These are phyloP conservation scores for Stenogyne calaminthoides DNA, from an alignment of 305 asterid genomes.

Conservation along the genomic window DNA sequence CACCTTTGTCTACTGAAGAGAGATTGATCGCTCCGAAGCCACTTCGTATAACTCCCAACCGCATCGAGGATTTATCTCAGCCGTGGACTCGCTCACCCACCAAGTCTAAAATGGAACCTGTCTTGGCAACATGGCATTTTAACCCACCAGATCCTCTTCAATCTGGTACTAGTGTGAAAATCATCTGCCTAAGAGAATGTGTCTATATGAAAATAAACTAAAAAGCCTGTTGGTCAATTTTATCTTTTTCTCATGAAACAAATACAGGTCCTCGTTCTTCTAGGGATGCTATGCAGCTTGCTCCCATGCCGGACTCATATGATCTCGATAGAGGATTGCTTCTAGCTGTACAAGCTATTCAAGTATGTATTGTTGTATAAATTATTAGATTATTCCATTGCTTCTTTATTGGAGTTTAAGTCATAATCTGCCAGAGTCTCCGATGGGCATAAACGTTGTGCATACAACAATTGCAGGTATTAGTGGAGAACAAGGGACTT, in stretches of 20 bases:
- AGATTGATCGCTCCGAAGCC: slow-evolving; percentile 83
- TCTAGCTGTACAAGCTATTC: slow-evolving; percentile 96
- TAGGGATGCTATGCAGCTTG: slow-evolving; percentile 74
- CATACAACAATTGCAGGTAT: slow-evolving; percentile 62
- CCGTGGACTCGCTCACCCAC: slow-evolving; percentile 99
- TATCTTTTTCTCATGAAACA: slow-evolving; percentile 53
- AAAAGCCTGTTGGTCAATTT: slow-evolving; percentile 17
- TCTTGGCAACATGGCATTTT: slow-evolving; percentile 87
- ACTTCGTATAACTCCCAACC: slow-evolving; percentile 81
- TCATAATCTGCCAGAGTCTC: slow-evolving; percentile 17
- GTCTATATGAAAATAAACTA: background rate
- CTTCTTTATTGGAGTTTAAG: slow-evolving; percentile 26
- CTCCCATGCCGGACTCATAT: slow-evolving; percentile 92
- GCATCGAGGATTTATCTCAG: slow-evolving; percentile 85
- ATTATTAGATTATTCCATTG: slow-evolving; percentile 11
- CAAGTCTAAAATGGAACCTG: slow-evolving; percentile 88
- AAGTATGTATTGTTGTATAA: slow-evolving; percentile 46
- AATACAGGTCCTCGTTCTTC: slow-evolving; percentile 83
- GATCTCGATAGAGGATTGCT: slow-evolving; percentile 98
- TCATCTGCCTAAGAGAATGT: slow-evolving; percentile 8
- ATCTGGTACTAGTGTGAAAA: slow-evolving; percentile 45
- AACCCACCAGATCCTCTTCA: slow-evolving; percentile 52
- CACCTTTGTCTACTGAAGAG: slow-evolving; percentile 66
- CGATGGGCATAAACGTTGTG: slow-evolving; percentile 23
- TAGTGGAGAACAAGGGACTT: slow-evolving; percentile 93